Evolutionary conservation across 2,329 filamentous ascomycete species (phyloP).

Genomic region (Fusarium illudens): DNA sequence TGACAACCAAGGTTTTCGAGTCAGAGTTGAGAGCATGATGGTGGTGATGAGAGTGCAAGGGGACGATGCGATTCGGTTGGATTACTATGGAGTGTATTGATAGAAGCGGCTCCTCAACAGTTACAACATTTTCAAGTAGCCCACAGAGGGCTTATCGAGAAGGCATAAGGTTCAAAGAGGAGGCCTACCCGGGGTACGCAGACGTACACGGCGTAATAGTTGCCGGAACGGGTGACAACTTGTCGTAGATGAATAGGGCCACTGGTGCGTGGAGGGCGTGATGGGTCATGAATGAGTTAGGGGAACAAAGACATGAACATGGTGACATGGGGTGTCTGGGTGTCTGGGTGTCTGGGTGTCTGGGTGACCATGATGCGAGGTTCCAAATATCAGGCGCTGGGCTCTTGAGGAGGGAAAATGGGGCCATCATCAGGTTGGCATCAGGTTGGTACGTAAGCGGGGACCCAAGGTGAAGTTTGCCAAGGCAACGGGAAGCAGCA

Average conservation of each 20-base stretch:
- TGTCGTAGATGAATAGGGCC: background rate
- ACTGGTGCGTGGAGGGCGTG: background rate
- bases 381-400: slow-evolving; percentile 5
- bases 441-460: background rate
- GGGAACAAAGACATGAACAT: background rate
- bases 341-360: no score
- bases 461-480: slow-evolving; percentile 7
- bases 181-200: no score
- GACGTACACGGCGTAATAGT: background rate
- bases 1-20: background rate
- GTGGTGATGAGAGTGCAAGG: background rate
- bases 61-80: background rate
- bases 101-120: background rate
- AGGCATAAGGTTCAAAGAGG: no score
- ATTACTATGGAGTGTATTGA: background rate
- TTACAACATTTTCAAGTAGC: background rate
- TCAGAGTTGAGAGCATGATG: background rate
- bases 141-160: background rate
- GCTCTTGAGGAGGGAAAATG: background rate
- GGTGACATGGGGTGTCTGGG: background rate
- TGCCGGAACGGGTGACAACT: background rate
- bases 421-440: background rate
- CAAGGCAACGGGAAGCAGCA: slow-evolving; percentile 20
- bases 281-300: background rate
- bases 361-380: background rate